Evolutionary conservation across 108 stramenopile genomes (phyloP).

Genomic region (Skeletonema costatum): DNA sequence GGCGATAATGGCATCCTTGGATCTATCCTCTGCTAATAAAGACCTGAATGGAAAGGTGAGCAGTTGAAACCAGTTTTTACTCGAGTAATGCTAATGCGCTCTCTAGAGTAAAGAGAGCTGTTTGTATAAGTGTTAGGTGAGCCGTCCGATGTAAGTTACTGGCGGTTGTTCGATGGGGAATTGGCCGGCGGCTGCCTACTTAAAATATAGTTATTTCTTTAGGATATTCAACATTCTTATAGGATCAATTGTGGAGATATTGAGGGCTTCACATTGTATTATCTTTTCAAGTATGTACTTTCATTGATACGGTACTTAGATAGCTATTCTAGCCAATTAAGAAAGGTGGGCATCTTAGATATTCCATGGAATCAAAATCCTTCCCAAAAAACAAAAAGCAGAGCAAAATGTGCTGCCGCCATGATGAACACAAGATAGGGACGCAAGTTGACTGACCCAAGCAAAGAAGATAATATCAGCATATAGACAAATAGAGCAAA

Average conservation of each 20-base stretch:
- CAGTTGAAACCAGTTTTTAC: background rate
- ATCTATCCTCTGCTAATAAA: background rate
- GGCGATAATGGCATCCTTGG: background rate
- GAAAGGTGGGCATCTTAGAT: too few species aligned
- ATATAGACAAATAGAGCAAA: background rate
- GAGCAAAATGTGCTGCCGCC: too few species aligned
- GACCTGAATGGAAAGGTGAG: background rate
- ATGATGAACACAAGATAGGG: background rate
- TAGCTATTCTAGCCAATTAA: too few species aligned
- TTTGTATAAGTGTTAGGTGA: background rate
- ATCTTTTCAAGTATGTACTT: too few species aligned
- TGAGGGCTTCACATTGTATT: too few species aligned
- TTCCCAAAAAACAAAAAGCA: too few species aligned
- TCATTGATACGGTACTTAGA: too few species aligned
- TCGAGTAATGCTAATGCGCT: background rate
- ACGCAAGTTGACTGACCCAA: background rate
- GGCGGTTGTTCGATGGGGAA: background rate
- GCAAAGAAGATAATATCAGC: too few species aligned
- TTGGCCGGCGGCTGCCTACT: background rate
- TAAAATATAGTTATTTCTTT: too few species aligned
- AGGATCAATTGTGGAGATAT: background rate
- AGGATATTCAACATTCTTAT: too few species aligned
- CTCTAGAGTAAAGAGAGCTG: background rate
- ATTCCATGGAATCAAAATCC: too few species aligned
- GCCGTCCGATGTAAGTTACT: background rate